These are phyloP conservation scores for Malus sylvestris DNA, from an alignment of 306 rosid species.

Conservation along the genomic window DNA sequence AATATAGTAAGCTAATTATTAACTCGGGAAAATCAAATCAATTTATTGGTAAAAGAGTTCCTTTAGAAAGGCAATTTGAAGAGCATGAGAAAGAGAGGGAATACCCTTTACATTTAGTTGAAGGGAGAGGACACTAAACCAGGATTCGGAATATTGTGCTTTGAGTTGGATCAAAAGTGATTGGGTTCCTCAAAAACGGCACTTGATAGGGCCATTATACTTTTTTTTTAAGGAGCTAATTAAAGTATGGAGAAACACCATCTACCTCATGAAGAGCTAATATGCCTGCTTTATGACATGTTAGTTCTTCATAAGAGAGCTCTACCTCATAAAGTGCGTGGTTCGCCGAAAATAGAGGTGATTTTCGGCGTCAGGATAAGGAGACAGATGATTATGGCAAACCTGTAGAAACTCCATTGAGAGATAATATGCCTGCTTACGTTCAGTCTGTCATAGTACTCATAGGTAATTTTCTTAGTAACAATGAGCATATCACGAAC, in stretches of 20 bases:
- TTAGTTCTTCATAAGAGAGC: no score
- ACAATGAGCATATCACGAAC: constrained; percentile 79
- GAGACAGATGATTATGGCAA: constrained; percentile 9
- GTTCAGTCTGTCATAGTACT: constrained; percentile 58
- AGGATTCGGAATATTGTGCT: neutral
- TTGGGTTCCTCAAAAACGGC: neutral
- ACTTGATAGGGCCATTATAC: neutral
- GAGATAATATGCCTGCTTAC: constrained; percentile 90
- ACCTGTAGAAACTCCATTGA: constrained; percentile 99
- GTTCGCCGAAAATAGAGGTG: neutral
- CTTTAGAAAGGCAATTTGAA: neutral
- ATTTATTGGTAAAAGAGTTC: neutral
- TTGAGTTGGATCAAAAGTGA: neutral
- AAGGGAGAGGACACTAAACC: neutral
- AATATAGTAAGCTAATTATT: neutral
- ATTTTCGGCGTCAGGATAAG: neutral
- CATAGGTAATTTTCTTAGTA: constrained; percentile 83
- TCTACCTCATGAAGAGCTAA: no score
- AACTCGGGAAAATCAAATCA: neutral
- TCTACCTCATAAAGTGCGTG: no score
- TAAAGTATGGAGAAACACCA: neutral
- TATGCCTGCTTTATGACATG: no score
- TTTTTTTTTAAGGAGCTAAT: neutral
- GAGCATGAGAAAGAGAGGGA: neutral
- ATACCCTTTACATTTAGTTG: neutral